A percentile compares a stretch with the other conserved stretches of the same genome.
Conservation (phyloP, 176 grass and related monocot species). For the Areca catechu region DNA sequence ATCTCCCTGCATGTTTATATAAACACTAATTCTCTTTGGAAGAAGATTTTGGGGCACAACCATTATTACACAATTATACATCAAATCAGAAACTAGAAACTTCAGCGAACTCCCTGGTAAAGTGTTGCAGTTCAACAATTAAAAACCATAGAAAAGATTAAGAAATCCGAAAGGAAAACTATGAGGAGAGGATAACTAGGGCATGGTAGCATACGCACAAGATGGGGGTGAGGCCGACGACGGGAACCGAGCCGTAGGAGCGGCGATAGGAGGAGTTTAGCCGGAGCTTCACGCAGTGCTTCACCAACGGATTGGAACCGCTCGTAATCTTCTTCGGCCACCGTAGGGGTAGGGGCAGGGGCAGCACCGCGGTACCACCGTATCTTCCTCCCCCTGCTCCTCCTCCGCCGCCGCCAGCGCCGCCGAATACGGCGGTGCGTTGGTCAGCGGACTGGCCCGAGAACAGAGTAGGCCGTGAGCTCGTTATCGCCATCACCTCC, state of each 20-base stretch:
- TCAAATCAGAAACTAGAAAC: too few species aligned
- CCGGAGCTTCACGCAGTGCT: conserved; percentile 89
- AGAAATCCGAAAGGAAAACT: neutral
- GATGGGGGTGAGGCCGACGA: conserved; percentile 71
- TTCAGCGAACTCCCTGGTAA: too few species aligned
- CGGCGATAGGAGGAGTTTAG: conserved; percentile 62
- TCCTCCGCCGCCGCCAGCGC: too few species aligned
- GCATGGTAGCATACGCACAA: conserved; percentile 26
- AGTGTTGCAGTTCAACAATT: neutral
- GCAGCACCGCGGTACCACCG: too few species aligned
- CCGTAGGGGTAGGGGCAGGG: too few species aligned
- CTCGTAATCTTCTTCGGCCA: conserved; percentile 53
- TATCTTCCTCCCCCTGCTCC: too few species aligned
- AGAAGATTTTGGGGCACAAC: too few species aligned
- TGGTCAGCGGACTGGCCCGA: too few species aligned
- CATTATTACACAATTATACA: too few species aligned
- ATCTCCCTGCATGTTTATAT: conserved; percentile 41
- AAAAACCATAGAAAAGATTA: neutral
- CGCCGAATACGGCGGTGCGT: too few species aligned
- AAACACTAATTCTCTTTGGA: neutral
- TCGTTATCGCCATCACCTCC: too few species aligned
- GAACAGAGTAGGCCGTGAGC: too few species aligned
- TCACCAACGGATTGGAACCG: conserved; percentile 75
- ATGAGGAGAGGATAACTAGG: neutral
- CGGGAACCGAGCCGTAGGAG: conserved; percentile 36